Percentiles rank a stretch among this genome's conserved stretches.
These are phyloP conservation scores for Zhuliangozyma parablackwelliae DNA, from an alignment of 1,139 yeast genomes.

Conservation along the genomic window DNA sequence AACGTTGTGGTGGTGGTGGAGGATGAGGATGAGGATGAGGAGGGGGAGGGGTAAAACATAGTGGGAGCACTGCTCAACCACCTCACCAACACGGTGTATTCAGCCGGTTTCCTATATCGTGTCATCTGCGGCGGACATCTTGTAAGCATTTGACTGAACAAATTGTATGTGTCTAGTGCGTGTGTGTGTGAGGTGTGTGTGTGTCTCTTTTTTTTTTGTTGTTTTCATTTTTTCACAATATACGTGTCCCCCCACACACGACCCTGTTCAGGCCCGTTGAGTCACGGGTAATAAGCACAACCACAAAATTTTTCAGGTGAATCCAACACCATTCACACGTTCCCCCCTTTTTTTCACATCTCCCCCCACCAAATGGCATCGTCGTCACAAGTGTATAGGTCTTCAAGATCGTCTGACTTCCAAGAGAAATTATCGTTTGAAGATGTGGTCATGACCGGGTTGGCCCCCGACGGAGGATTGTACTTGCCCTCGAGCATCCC, in stretches of 20 bases:
- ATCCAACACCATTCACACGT: too few species aligned
- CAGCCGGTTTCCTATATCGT: too few species aligned
- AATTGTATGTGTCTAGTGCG: too few species aligned
- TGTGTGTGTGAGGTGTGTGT: too few species aligned
- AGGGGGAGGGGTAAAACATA: background rate
- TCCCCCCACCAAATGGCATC: background rate
- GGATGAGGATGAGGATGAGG: background rate
- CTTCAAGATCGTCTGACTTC: constrained; percentile 67
- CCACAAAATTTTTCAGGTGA: too few species aligned
- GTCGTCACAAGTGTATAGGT: constrained; percentile 64
- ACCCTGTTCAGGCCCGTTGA: too few species aligned
- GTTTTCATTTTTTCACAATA: too few species aligned
- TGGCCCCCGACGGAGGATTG: constrained; percentile 95
- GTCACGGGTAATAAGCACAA: too few species aligned
- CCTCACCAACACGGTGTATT: background rate
- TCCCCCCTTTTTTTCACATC: background rate
- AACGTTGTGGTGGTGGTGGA: background rate
- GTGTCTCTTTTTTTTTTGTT: too few species aligned
- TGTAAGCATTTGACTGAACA: too few species aligned
- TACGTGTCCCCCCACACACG: too few species aligned
- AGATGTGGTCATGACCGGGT: constrained; percentile 88
- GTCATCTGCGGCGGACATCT: too few species aligned
- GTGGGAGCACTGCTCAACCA: background rate
- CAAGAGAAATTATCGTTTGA: constrained; percentile 67
- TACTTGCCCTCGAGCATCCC: constrained; percentile 87